These are phyloP conservation scores for Pseudogymnoascus sp. DNA, from an alignment of 2,329 filamentous ascomycete species.

Conservation along the genomic window DNA sequence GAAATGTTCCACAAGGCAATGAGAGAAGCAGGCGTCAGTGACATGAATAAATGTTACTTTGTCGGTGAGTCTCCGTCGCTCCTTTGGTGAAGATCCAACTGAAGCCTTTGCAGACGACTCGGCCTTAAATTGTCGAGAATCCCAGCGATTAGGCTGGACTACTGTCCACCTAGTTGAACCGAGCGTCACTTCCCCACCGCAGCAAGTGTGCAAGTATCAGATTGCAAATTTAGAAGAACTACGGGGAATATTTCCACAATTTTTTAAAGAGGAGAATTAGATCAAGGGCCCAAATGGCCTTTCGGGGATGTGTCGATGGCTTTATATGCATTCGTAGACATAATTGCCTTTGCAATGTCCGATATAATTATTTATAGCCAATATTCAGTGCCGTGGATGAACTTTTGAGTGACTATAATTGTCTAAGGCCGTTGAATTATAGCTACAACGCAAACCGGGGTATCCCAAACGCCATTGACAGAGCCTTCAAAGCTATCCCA, in stretches of 20 bases:
- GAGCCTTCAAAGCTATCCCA: neutral
- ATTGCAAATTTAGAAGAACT: constrained; percentile 72
- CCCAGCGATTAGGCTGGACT: constrained; percentile 77
- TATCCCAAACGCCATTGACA: constrained; percentile 7
- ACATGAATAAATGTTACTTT: constrained; percentile 74
- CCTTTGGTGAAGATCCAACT: constrained; percentile 7
- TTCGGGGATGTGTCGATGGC: neutral
- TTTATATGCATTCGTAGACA: neutral
- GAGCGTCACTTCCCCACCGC: constrained; percentile 53
- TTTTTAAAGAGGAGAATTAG: constrained; percentile 57
- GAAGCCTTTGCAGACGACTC: constrained; percentile 65
- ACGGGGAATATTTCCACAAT: constrained; percentile 67
- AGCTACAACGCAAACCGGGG: neutral
- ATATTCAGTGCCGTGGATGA: neutral
- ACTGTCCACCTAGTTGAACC: constrained; percentile 81
- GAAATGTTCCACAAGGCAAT: constrained; percentile 88
- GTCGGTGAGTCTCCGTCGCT: constrained; percentile 62
- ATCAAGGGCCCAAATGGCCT: neutral
- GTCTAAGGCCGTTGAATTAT: neutral
- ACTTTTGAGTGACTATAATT: neutral
- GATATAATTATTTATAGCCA: neutral
- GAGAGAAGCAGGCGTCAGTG: constrained; percentile 66
- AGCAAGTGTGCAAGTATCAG: constrained; percentile 64
- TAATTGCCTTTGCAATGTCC: neutral
- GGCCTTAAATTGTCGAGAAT: constrained; percentile 69